These are phyloP conservation scores for Daldinia decipiens DNA, from an alignment of 495 filamentous ascomycete species.

Conservation along the genomic window DNA sequence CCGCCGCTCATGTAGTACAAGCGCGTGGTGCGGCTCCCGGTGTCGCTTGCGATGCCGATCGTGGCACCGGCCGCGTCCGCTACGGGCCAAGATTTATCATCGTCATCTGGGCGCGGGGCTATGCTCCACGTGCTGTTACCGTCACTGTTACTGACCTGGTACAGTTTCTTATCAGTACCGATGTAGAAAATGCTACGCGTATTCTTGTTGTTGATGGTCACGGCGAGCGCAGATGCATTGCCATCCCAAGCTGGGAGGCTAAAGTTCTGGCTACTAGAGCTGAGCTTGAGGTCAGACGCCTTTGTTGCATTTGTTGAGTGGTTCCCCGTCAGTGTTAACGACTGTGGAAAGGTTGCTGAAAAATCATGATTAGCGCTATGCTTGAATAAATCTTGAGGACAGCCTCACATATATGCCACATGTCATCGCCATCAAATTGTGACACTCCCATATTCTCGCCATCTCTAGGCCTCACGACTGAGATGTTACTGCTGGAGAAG, in stretches of 20 bases:
- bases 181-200: slow-evolving; percentile 47
- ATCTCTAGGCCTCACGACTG: slow-evolving; percentile 41
- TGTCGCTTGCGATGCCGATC: slow-evolving; percentile 40
- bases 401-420: slow-evolving; percentile 45
- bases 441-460: slow-evolving; percentile 40
- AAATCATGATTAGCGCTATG: slow-evolving; percentile 2
- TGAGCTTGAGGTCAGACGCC: slow-evolving; percentile 23
- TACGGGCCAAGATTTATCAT: slow-evolving; percentile 28
- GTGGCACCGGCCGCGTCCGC: slow-evolving; percentile 38
- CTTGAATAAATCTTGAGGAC: neutral
- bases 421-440: slow-evolving; percentile 30
- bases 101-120: slow-evolving; percentile 3
- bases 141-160: slow-evolving; percentile 38
- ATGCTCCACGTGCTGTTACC: slow-evolving; percentile 23
- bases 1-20: slow-evolving; percentile 44
- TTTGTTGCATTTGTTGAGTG: slow-evolving; percentile 41
- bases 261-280: slow-evolving; percentile 16
- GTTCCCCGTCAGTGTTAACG: slow-evolving; percentile 22
- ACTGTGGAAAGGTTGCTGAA: slow-evolving; percentile 43
- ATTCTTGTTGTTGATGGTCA: slow-evolving; percentile 37
- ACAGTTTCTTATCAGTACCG: slow-evolving; percentile 37
- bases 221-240: slow-evolving; percentile 36
- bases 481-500: slow-evolving; percentile 42
- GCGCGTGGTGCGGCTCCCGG: slow-evolving; percentile 22
- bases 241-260: slow-evolving; percentile 40